phyloP scores from a whole-genome alignment of 495 filamentous ascomycete genomes.

The Tuber magnatum region DNA sequence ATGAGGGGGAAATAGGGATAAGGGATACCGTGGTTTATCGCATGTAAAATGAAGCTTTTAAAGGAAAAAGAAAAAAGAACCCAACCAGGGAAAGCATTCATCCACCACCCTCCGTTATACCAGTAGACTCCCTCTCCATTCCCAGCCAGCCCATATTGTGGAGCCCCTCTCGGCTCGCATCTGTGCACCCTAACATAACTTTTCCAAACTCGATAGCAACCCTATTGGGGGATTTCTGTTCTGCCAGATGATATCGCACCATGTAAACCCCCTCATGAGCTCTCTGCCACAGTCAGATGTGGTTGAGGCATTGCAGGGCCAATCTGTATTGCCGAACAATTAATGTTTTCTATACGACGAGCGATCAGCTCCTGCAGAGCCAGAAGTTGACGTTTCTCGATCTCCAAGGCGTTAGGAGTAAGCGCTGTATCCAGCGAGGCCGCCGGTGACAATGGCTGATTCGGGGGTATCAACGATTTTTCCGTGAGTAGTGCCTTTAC shows the following conservation, averaged over 20 bases:
- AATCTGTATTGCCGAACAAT: neutral
- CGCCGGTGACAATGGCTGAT: slow-evolving; percentile 29
- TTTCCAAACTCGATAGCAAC: neutral
- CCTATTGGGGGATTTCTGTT: neutral
- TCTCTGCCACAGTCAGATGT: slow-evolving; percentile 2
- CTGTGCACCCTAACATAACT: neutral
- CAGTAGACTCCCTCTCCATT: neutral
- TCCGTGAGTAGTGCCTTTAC: slow-evolving; percentile 23
- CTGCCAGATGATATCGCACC: neutral
- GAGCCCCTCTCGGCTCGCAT: neutral
- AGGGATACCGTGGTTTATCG: slow-evolving; percentile 1
- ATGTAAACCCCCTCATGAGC: neutral
- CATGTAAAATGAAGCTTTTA: slow-evolving; percentile 5
- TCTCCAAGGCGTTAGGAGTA: slow-evolving; percentile 14
- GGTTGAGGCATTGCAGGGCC: neutral
- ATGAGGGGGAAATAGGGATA: slow-evolving; percentile 1
- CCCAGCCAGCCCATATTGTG: neutral
- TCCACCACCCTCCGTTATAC: neutral
- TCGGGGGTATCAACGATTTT: slow-evolving; percentile 21
- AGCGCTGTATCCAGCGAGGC: slow-evolving; percentile 25
- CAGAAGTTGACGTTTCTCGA: slow-evolving; percentile 25
- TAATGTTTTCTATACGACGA: neutral
- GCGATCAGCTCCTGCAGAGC: slow-evolving; percentile 25
- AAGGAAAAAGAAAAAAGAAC: neutral
- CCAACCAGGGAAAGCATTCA: neutral